A percentile compares a stretch with the other conserved stretches of the same genome.
phyloP scores from a whole-genome alignment of 1,284 basidiomycete genomes.

The Phaffia rhodozyma region DNA sequence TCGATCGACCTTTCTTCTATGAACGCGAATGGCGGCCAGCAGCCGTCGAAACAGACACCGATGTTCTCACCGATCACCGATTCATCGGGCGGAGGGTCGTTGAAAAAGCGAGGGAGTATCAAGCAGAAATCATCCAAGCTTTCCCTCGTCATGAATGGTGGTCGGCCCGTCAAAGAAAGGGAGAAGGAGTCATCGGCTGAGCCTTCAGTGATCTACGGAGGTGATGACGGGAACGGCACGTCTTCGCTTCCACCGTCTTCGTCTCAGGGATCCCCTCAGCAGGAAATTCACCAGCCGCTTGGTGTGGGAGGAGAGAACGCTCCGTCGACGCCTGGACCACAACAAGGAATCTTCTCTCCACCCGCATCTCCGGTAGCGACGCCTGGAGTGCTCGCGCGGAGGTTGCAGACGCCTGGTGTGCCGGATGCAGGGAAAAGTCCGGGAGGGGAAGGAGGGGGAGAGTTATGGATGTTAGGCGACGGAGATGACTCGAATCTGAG shows the following conservation, averaged over 20 bases:
- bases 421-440: constrained; percentile 27
- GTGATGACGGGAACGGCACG: neutral
- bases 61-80: constrained; percentile 29
- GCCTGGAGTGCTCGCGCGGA: neutral
- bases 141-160: neutral
- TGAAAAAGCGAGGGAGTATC: constrained; percentile 8
- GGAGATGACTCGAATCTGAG: constrained; percentile 40
- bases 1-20: constrained; percentile 78
- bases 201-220: neutral
- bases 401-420: neutral
- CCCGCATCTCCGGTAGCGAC: constrained; percentile 3
- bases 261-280: neutral
- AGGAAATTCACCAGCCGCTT: no score
- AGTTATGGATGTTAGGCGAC: constrained; percentile 54
- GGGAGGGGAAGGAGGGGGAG: constrained; percentile 50
- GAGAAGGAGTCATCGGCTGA: neutral
- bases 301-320: no score
- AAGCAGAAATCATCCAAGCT: constrained; percentile 17
- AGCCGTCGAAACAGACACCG: neutral
- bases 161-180: neutral
- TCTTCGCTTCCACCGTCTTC: neutral
- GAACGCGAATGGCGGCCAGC: constrained; percentile 22
- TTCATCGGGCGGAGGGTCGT: neutral
- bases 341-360: neutral
- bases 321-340: neutral